Base-by-base conservation (phyloP, 345 rosid genomes). In the Sisymbrium irio region DNA sequence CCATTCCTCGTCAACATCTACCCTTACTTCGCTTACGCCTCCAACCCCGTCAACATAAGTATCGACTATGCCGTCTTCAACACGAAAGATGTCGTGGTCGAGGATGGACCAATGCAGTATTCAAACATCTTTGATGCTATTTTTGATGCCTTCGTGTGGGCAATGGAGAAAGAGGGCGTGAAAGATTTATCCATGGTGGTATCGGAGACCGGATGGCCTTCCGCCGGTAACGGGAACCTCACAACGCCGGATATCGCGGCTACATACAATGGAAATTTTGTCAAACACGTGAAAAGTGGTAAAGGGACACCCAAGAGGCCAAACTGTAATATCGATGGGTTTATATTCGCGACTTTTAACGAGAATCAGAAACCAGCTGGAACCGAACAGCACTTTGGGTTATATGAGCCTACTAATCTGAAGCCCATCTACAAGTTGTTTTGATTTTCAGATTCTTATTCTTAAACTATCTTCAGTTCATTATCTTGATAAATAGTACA, bases 151-250 rank as follows among this genome's bases (percentile, higher is more conserved):
- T 53, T 78, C 9, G 60, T 67, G 27, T 67, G 67, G 55, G 83
- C 82, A 0, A 60, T 71, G 81, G 83, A 78, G 74, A 82, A 71
- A 7, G 69, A 46, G 6, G 71, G 74, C 0, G 66, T 20, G 11
- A 7, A 2, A 0, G 15, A 41, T 35, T 56, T 83, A 33, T 6
- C 66, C 0, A 22, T 80, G 19, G 78, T 54, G 1, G 82, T 85
- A 18, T 39, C 81, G 1, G 89, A 82, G 67, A 76, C 65, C 1
- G 84, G 85, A 32, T 82, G 85, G 85, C 87, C 85, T 35, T 80
- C 83, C 0, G 71, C 44, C 0, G 85, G 82, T 20, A 80, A 75
- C 4, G 84, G 77, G 4, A 0, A 53, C 2, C 17, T 79, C 4
- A 68, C 83, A 4, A 78, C 75, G 4, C 77, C 50, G 0, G 42